Evolutionary conservation across 2,329 filamentous ascomycete genomes (phyloP).

Genomic region (Triangularia verruculosa): DNA sequence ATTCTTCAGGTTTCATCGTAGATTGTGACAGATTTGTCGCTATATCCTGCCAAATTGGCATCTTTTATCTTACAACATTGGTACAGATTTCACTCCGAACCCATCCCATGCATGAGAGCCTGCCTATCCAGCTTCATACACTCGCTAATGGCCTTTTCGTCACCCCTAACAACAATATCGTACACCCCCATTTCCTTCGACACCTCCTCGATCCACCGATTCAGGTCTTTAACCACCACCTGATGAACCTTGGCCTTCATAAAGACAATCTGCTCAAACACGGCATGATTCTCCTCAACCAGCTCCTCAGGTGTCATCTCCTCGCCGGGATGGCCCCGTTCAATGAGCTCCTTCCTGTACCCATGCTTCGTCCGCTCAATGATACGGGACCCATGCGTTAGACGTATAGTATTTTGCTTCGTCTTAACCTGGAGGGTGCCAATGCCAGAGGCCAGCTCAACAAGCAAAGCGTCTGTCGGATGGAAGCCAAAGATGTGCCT

Average conservation of each 20-base stretch:
- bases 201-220: slow-evolving; percentile 23
- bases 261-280: slow-evolving; percentile 28
- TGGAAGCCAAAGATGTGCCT: slow-evolving; percentile 31
- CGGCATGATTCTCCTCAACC: slow-evolving; percentile 27
- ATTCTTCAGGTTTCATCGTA: no score
- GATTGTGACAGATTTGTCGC: no score
- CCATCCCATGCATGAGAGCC: background rate
- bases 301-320: slow-evolving; percentile 26
- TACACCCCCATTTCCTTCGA: slow-evolving; percentile 32
- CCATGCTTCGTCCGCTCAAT: slow-evolving; percentile 28
- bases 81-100: background rate
- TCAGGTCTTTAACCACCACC: slow-evolving; percentile 17
- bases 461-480: slow-evolving; percentile 32
- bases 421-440: slow-evolving; percentile 25
- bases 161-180: slow-evolving; percentile 25
- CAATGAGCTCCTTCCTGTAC: slow-evolving; percentile 18
- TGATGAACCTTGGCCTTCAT: slow-evolving; percentile 24
- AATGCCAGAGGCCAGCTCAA: slow-evolving; percentile 35
- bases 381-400: slow-evolving; percentile 29
- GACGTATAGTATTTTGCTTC: slow-evolving; percentile 27
- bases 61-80: background rate
- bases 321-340: slow-evolving; percentile 14
- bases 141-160: slow-evolving; percentile 22
- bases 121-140: slow-evolving; percentile 20
- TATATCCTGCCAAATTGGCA: no score